These are phyloP conservation scores for Alliaria petiolata DNA, from an alignment of 345 rosid genomes.

Conservation along the genomic window DNA sequence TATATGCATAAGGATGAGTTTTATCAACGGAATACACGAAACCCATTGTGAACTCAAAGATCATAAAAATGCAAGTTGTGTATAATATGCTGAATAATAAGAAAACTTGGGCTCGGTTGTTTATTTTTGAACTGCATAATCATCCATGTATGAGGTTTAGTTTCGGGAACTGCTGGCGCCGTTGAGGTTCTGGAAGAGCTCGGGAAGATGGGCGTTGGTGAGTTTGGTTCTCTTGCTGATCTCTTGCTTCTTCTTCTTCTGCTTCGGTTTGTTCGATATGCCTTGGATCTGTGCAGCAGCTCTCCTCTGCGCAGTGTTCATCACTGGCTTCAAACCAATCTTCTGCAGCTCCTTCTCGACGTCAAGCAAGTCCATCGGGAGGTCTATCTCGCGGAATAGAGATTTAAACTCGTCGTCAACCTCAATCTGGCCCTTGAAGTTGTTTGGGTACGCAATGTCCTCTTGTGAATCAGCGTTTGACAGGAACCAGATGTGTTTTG, in stretches of 20 bases:
- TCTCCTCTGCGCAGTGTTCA: slow-evolving; percentile 69
- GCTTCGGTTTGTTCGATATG: slow-evolving; percentile 47
- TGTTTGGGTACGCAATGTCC: slow-evolving; percentile 78
- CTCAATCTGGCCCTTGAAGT: slow-evolving; percentile 57
- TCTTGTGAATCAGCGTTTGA: slow-evolving; percentile 54
- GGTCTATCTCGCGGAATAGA: slow-evolving; percentile 51
- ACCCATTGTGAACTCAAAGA: background rate
- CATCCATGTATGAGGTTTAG: slow-evolving; percentile 40
- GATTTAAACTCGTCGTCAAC: slow-evolving; percentile 69
- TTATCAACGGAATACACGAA: background rate
- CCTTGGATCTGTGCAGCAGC: slow-evolving; percentile 70
- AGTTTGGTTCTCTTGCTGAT: slow-evolving; percentile 79
- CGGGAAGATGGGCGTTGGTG: slow-evolving; percentile 75
- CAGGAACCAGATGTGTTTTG: slow-evolving; percentile 61
- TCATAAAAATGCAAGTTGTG: background rate
- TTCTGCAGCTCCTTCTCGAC: slow-evolving; percentile 73
- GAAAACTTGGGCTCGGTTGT: too few relatives aligned
- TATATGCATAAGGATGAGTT: background rate
- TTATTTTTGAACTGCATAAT: background rate
- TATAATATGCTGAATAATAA: background rate
- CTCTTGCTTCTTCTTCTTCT: slow-evolving; percentile 74
- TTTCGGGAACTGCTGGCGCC: slow-evolving; percentile 7
- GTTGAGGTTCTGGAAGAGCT: slow-evolving; percentile 47
- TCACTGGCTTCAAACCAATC: slow-evolving; percentile 79
- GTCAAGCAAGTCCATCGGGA: slow-evolving; percentile 69